Conservation (phyloP, 192 early-diverging fungal species). For the Mortierella hygrophila region DNA sequence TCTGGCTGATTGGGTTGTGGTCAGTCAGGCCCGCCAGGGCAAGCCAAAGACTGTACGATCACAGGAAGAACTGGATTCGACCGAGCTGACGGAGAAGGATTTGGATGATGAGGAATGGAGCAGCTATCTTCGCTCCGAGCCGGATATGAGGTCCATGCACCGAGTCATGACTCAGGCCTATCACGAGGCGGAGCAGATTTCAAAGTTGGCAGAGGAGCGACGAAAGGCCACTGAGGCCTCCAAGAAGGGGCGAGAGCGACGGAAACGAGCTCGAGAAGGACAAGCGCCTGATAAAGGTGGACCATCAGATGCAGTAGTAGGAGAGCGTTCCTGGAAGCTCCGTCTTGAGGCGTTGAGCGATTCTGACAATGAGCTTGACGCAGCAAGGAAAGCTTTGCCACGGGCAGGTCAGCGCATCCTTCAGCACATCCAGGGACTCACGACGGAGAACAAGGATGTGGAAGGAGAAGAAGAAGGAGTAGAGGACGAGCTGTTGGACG, state of each 20-base stretch:
- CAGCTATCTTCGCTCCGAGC: constrained; percentile 6
- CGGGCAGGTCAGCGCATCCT: background rate
- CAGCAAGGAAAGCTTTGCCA: background rate
- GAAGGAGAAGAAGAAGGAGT: background rate
- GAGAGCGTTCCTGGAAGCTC: constrained; percentile 19
- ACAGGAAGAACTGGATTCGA: constrained; percentile 13
- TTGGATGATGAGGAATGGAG: constrained; percentile 25
- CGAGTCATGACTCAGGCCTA: background rate
- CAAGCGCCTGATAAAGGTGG: background rate
- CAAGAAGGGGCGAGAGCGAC: background rate
- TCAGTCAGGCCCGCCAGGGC: background rate
- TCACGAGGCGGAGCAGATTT: background rate
- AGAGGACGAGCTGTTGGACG: background rate
- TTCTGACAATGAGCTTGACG: background rate
- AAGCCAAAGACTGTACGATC: background rate
- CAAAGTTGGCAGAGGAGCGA: background rate
- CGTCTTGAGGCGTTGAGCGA: constrained; percentile 23
- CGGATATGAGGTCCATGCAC: background rate
- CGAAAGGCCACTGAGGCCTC: background rate
- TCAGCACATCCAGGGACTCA: background rate
- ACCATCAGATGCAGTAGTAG: background rate
- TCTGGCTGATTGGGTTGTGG: constrained; percentile 12
- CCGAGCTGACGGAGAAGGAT: constrained; percentile 18
- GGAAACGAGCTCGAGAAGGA: background rate
- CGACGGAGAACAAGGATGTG: background rate